A percentile compares a stretch with the other conserved stretches of the same genome.
phyloP scores from a whole-genome alignment of 352 stramenopile genomes.

The Ophiocytium majus region DNA sequence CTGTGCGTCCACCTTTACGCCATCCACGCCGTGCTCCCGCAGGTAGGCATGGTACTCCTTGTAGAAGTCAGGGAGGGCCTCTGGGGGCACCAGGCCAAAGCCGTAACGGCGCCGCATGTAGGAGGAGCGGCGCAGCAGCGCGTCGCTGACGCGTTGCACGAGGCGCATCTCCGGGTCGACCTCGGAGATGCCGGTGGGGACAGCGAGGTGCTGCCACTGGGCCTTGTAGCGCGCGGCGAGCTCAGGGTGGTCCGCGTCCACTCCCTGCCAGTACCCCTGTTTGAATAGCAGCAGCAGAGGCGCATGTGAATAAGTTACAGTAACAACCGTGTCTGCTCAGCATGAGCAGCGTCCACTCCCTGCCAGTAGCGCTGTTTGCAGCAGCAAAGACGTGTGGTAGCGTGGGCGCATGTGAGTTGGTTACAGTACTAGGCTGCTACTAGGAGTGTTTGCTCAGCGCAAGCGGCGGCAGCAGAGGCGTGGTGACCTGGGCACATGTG shows the following conservation, averaged over 20 bases:
- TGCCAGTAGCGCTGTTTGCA: too few species aligned
- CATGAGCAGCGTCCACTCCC: too few species aligned
- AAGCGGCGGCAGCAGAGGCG: too few species aligned
- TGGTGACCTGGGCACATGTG: too few species aligned
- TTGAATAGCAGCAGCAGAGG: too few species aligned
- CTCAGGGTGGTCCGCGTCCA: conserved; percentile 29
- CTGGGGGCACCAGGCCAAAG: conserved; percentile 45
- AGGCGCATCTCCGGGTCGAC: conserved; percentile 50
- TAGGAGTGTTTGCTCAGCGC: too few species aligned
- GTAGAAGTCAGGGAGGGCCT: conserved; percentile 42
- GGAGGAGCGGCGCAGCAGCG: conserved; percentile 23
- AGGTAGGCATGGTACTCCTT: conserved; percentile 45
- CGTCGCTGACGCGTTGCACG: conserved; percentile 35
- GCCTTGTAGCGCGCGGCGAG: conserved; percentile 30
- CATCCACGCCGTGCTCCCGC: conserved; percentile 31
- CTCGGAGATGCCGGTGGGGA: conserved; percentile 31
- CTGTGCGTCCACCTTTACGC: conserved; percentile 45
- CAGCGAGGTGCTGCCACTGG: conserved; percentile 18
- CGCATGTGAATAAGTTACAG: too few species aligned
- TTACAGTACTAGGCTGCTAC: too few species aligned
- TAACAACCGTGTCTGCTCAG: too few species aligned
- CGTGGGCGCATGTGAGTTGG: too few species aligned
- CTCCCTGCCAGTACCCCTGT: conserved; percentile 56
- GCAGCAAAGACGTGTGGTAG: too few species aligned
- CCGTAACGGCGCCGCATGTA: conserved; percentile 1